These are phyloP conservation scores for Pseudogymnoascus sp. DNA, from an alignment of 2,329 filamentous ascomycete genomes.

Conservation along the genomic window DNA sequence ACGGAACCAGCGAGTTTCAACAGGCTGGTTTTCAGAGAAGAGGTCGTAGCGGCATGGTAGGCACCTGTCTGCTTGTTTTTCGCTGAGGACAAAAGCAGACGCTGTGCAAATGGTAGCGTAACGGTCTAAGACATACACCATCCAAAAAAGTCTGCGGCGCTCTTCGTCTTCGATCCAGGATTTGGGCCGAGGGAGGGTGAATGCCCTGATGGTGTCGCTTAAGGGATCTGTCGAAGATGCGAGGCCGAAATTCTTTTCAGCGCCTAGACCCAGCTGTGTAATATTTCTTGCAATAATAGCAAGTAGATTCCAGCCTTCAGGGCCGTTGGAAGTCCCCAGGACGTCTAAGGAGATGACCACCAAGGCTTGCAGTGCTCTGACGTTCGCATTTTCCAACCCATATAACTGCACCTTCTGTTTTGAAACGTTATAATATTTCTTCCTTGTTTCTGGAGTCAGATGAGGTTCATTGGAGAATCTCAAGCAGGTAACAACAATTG, in stretches of 20 bases:
- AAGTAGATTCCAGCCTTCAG: conserved; percentile 27
- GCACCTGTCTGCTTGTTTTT: conserved; percentile 81
- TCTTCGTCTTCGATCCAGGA: conserved; percentile 89
- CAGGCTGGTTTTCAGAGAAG: conserved; percentile 74
- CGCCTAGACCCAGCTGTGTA: too few species aligned
- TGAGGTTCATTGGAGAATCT: conserved; percentile 73
- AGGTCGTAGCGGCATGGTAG: conserved; percentile 82
- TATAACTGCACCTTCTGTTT: conserved; percentile 84
- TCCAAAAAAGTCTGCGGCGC: conserved; percentile 81
- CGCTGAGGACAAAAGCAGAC: conserved; percentile 86
- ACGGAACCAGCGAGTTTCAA: conserved; percentile 78
- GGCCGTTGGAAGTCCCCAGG: conserved; percentile 79
- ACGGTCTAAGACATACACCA: conserved; percentile 83
- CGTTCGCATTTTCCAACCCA: conserved; percentile 81
- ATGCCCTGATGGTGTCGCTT: conserved; percentile 88
- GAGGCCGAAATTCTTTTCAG: too few species aligned
- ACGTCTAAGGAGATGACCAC: conserved; percentile 82
- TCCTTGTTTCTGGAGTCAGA: conserved; percentile 64
- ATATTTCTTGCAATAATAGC: too few species aligned
- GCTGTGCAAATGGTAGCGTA: conserved; percentile 88
- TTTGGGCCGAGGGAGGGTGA: conserved; percentile 72
- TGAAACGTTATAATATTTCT: conserved; percentile 69
- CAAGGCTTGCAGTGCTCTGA: conserved; percentile 78
- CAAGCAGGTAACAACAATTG: conserved; percentile 81
- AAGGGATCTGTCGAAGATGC: conserved; percentile 40